A percentile compares a stretch with the other conserved stretches of the same genome.
phyloP scores from a whole-genome alignment of 2,329 filamentous ascomycete genomes.

The Calonectria honghensis region DNA sequence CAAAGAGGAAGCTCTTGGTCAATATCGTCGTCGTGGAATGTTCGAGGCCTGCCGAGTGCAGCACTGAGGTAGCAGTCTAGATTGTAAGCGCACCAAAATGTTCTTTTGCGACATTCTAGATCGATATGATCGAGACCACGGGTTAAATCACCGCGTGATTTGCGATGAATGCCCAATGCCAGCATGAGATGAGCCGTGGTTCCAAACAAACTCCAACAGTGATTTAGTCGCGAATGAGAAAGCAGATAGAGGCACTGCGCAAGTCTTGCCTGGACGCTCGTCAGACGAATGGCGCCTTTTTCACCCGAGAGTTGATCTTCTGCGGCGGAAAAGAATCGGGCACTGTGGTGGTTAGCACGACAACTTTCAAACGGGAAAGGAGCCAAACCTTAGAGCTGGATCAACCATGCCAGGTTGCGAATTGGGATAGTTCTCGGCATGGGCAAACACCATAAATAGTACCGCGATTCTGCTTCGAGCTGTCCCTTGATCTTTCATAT shows the following conservation, averaged over 20 bases:
- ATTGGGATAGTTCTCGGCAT: constrained; percentile 65
- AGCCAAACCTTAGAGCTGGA: constrained; percentile 24
- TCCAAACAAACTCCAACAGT: constrained; percentile 67
- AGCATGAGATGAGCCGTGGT: constrained; percentile 62
- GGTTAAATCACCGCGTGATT: constrained; percentile 43
- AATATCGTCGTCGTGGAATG: constrained; percentile 79
- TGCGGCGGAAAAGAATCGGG: constrained; percentile 58
- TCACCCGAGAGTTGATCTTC: constrained; percentile 61
- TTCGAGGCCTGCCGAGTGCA: constrained; percentile 75
- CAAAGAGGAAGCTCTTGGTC: constrained; percentile 75
- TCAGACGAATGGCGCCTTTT: constrained; percentile 59
- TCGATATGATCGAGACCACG: constrained; percentile 58
- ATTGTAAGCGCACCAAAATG: constrained; percentile 80
- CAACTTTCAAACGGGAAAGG: too few relatives aligned
- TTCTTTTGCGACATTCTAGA: constrained; percentile 62
- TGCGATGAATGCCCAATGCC: constrained; percentile 63
- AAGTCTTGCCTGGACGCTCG: constrained; percentile 63
- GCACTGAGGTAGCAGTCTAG: constrained; percentile 79
- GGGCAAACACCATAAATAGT: constrained; percentile 71
- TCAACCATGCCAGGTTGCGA: constrained; percentile 43
- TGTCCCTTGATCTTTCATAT: constrained; percentile 45
- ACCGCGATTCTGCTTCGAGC: constrained; percentile 61
- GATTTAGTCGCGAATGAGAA: constrained; percentile 65
- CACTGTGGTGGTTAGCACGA: constrained; percentile 44
- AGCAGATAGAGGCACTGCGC: constrained; percentile 63